Conservation (phyloP, 2,329 filamentous ascomycete genomes). For the Ophiostoma novo-ulmi region DNA sequence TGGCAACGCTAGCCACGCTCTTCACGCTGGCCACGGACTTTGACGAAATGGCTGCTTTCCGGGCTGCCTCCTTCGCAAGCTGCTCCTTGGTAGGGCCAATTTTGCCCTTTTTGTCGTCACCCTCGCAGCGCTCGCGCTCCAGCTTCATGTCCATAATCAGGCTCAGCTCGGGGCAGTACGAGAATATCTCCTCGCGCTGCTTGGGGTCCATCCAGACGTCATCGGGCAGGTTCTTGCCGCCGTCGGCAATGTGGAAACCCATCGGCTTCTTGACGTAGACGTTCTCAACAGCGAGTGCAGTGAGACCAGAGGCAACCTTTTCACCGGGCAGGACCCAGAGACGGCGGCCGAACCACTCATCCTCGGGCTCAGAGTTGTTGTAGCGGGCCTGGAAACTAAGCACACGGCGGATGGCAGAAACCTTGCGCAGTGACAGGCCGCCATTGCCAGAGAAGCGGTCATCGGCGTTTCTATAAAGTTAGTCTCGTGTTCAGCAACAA, state of each 20-base stretch:
- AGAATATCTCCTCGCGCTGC: slow-evolving; percentile 45
- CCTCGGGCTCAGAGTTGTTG: slow-evolving; percentile 49
- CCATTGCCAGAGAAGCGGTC: slow-evolving; percentile 49
- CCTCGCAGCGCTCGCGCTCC: slow-evolving; percentile 43
- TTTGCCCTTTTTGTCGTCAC: slow-evolving; percentile 34
- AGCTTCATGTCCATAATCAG: slow-evolving; percentile 55
- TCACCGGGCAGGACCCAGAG: slow-evolving; percentile 45
- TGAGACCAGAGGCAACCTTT: slow-evolving; percentile 41
- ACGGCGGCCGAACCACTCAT: slow-evolving; percentile 51
- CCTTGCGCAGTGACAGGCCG: slow-evolving; percentile 49
- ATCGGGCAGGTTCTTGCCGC: slow-evolving; percentile 40
- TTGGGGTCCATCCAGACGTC: slow-evolving; percentile 44
- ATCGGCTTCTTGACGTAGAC: slow-evolving; percentile 47
- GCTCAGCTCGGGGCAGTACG: slow-evolving; percentile 53
- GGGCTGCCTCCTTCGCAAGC: not conserved
- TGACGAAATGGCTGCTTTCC: slow-evolving; percentile 13
- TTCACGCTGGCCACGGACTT: slow-evolving; percentile 18
- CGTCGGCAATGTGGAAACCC: slow-evolving; percentile 49
- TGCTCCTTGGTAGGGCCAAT: slow-evolving; percentile 26
- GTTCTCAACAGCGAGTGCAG: slow-evolving; percentile 47
- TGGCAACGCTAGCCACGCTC: slow-evolving; percentile 11
- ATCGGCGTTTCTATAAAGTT: slow-evolving; percentile 33
- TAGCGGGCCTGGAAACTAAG: slow-evolving; percentile 47
- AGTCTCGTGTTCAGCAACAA: not conserved
- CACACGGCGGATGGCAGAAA: slow-evolving; percentile 47